phyloP scores from a whole-genome alignment of 345 rosid species.

The Euphorbia pulcherrima region DNA sequence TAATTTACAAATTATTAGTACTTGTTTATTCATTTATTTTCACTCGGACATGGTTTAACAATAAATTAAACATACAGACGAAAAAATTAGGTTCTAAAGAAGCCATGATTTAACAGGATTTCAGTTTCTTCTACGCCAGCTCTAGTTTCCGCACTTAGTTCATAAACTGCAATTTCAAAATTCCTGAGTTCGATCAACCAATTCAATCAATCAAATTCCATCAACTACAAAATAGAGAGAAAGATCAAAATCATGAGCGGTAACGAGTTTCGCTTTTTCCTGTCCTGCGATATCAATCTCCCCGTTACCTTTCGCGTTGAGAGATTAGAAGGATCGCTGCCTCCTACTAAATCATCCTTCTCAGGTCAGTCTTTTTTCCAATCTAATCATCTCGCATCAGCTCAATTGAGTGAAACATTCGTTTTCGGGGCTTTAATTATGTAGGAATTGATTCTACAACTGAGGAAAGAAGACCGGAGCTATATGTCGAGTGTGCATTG shows the following conservation, averaged over 20 bases:
- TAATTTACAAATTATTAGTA: too few relatives aligned
- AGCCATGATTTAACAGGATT: too few relatives aligned
- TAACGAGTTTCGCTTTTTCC: constrained; percentile 92
- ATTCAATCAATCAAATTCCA: background rate
- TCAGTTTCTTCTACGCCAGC: background rate
- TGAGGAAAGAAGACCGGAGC: constrained; percentile 70
- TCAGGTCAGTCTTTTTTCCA: constrained; percentile 37
- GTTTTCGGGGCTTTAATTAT: background rate
- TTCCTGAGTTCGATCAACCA: background rate
- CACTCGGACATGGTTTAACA: too few relatives aligned
- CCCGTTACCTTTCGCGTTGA: constrained; percentile 92
- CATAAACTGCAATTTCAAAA: constrained; percentile 3
- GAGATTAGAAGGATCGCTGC: constrained; percentile 69
- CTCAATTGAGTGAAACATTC: background rate
- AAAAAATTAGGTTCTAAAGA: too few relatives aligned
- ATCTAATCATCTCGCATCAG: background rate
- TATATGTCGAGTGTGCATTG: constrained; percentile 74
- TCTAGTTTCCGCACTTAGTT: background rate
- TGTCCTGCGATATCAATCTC: constrained; percentile 90
- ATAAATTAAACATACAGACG: too few relatives aligned
- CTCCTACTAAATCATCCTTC: constrained; percentile 41
- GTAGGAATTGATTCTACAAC: constrained; percentile 43
- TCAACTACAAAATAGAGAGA: background rate
- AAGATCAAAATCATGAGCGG: constrained; percentile 45
- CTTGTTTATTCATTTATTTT: too few relatives aligned